Conservation (phyloP, 2,329 filamentous ascomycete species). For the Coniochaeta pulveracea region DNA sequence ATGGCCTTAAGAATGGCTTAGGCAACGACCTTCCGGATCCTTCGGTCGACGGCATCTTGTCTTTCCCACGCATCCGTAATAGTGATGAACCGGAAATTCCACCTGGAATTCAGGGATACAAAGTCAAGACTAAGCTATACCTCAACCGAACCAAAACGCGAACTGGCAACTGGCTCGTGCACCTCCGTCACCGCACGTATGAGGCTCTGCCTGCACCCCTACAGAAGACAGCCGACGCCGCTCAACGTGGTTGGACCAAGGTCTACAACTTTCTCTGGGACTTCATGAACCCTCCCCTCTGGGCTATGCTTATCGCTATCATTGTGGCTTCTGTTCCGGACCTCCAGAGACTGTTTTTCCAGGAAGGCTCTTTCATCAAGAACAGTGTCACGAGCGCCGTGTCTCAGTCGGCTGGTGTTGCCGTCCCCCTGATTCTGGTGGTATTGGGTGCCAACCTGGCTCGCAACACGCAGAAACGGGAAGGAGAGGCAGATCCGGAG, state of each 20-base stretch:
- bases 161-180: constrained; percentile 10
- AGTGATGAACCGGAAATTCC: constrained; percentile 28
- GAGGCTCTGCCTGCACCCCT: constrained; percentile 28
- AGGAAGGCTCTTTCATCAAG: constrained; percentile 76
- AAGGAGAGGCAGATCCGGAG: constrained; percentile 54
- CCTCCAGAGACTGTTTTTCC: constrained; percentile 79
- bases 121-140: constrained; percentile 22
- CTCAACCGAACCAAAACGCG: constrained; percentile 16
- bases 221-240: constrained; percentile 20
- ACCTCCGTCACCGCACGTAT: constrained; percentile 15
- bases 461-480: constrained; percentile 70
- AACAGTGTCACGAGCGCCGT: constrained; percentile 90
- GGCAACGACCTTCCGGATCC: constrained; percentile 23
- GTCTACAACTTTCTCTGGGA: constrained; percentile 63
- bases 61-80: constrained; percentile 46
- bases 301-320: constrained; percentile 91
- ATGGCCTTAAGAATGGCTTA: constrained; percentile 5
- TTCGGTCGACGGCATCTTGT: constrained; percentile 44
- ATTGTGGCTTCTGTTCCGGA: constrained; percentile 77
- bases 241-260: constrained; percentile 25
- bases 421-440: constrained; percentile 88
- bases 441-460: constrained; percentile 92
- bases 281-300: constrained; percentile 97
- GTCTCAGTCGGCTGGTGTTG: constrained; percentile 75
- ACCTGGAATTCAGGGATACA: constrained; percentile 27